These are phyloP conservation scores for Pelargonium myrrhifolium DNA, from an alignment of 441 rosid genomes.

Conservation along the genomic window DNA sequence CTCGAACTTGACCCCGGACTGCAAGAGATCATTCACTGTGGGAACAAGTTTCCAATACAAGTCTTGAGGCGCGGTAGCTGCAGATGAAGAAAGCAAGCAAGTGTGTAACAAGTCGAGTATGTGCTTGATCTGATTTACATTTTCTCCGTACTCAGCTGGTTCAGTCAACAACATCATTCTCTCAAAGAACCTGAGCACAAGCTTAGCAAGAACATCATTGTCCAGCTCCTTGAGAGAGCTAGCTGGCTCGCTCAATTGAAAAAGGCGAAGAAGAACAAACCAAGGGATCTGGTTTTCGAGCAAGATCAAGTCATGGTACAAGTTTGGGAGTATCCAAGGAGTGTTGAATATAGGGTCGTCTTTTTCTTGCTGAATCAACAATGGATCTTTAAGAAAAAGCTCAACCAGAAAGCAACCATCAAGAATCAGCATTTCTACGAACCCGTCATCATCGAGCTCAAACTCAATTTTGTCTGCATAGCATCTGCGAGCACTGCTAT, in stretches of 20 bases:
- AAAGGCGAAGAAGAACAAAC: neutral
- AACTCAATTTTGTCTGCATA: neutral
- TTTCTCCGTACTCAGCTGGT: neutral
- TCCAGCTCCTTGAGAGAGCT: neutral
- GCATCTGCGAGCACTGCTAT: neutral
- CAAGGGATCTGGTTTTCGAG: neutral
- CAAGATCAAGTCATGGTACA: neutral
- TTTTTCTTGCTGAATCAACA: neutral
- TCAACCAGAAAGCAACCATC: neutral
- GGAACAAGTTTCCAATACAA: too few species aligned
- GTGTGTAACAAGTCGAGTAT: neutral
- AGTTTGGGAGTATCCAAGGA: neutral
- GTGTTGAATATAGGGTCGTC: neutral
- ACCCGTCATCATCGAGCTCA: neutral
- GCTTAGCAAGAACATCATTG: too few species aligned
- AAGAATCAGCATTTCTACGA: neutral
- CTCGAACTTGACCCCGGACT: neutral
- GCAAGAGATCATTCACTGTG: neutral
- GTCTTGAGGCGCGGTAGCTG: neutral
- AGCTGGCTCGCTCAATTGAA: neutral
- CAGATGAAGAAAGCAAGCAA: neutral
- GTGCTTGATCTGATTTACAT: neutral
- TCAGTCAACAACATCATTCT: neutral
- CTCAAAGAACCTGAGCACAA: too few species aligned
- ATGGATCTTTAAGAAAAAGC: neutral